Conservation (phyloP, 352 stramenopile genomes). For the Globisporangium spiculum region DNA sequence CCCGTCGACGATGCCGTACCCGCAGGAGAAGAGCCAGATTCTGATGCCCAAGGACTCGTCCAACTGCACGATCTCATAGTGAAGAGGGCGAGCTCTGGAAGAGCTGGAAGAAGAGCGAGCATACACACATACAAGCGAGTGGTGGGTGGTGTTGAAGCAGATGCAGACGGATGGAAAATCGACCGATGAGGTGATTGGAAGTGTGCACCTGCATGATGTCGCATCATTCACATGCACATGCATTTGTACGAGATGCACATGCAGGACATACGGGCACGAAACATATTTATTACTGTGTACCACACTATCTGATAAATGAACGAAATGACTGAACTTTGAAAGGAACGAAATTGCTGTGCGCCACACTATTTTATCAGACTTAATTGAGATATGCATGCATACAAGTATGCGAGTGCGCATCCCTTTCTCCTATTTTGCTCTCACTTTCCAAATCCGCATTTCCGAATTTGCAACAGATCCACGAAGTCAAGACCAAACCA, state of each 20-base stretch:
- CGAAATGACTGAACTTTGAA: background rate
- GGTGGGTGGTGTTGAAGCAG: background rate
- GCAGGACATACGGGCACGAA: background rate
- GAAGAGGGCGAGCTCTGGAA: background rate
- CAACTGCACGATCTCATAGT: conserved; percentile 18
- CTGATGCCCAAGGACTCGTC: conserved; percentile 52
- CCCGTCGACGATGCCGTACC: conserved; percentile 69
- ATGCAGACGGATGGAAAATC: background rate
- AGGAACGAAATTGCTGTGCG: background rate
- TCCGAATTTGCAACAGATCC: conserved; percentile 8
- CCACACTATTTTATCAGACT: background rate
- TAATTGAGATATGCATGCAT: background rate
- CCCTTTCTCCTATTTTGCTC: background rate
- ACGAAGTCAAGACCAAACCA: background rate
- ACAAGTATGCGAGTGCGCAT: background rate
- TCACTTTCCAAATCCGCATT: background rate
- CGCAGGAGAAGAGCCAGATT: conserved; percentile 77
- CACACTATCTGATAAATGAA: conserved; percentile 11
- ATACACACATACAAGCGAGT: background rate
- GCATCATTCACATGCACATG: conserved; percentile 3
- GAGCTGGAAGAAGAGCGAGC: background rate
- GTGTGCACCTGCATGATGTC: conserved; percentile 5
- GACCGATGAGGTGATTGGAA: background rate
- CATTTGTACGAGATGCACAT: background rate
- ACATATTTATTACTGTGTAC: conserved; percentile 10